Base-by-base conservation (phyloP, 2,329 filamentous ascomycete species). In the Chlorencoelia australis region DNA sequence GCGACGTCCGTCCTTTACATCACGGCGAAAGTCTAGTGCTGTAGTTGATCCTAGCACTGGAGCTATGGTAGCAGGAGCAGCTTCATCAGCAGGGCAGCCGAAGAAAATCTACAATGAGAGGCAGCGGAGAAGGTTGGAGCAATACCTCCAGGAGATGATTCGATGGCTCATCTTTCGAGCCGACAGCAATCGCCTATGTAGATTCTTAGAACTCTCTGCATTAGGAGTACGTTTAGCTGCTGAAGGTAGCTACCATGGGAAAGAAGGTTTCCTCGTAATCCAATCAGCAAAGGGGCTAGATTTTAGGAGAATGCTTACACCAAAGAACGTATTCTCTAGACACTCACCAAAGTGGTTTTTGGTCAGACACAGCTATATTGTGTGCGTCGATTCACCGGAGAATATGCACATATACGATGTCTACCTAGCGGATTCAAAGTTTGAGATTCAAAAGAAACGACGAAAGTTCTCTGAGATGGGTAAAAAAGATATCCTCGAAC, bases 331-430 rank as follows among this genome's bases (percentile, higher is more conserved):
- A 44, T 83, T 87, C 54, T 76, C 78, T 35, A 75, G 87, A 9
- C 88, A 95, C 60, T 82, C 77, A 42, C 85, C 87, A 13, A 95
- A 95, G 59, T 98, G 91, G 91, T 98, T 98, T 57, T 68, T 96
- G 14, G 87, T 98, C n/a, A 73, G 91, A 34, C 88, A 96, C 60
- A 96, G 87, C 63, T 98, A 98, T 54, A 80, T 98, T 41, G 89
- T 94, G 29, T 95, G 89, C 49, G 88, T 96, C n/a, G 89, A 96
- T 56, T 95, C 91, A 0, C 91, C 91, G 0, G 89, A 96, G 58
- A 94, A 94, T 51, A 94, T 96, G 82, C 89, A 94, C 53, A 93
- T 96, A 21, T 95, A 94, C 57, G 93, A 98, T 61, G 91, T 98
- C 15, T 96, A 95, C 59, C 70, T 98, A n/a, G 84, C 96, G 17